Evolutionary conservation across 192 early-diverging fungal species (phyloP).

Genomic region (Coemansia brasiliensis): DNA sequence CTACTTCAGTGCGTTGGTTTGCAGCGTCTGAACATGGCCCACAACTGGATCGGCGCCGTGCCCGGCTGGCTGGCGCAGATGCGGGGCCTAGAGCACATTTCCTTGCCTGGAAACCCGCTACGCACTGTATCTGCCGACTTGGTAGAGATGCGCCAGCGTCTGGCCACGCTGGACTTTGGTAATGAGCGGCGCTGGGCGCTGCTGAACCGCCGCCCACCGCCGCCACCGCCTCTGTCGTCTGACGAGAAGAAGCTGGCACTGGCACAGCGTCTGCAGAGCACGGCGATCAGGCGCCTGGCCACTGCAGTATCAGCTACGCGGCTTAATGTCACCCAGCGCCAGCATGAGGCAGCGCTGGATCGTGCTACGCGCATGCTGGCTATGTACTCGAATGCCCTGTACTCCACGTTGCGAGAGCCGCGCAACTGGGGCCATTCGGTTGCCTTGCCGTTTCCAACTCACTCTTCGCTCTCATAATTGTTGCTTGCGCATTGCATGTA

Average conservation of each 20-base stretch:
- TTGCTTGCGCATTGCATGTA: neutral
- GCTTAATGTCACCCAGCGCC: constrained; percentile 39
- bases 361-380: constrained; percentile 35
- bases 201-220: constrained; percentile 21
- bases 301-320: constrained; percentile 32
- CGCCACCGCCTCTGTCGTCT: constrained; percentile 13
- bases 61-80: constrained; percentile 41
- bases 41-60: constrained; percentile 50
- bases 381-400: constrained; percentile 32
- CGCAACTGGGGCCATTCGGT: constrained; percentile 52
- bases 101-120: constrained; percentile 39
- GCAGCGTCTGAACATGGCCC: constrained; percentile 47
- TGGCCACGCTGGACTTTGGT: constrained; percentile 39
- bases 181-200: constrained; percentile 25
- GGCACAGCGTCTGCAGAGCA: constrained; percentile 26
- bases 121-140: constrained; percentile 40
- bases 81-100: constrained; percentile 34
- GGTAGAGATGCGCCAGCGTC: constrained; percentile 50
- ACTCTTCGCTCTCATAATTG: neutral
- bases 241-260: constrained; percentile 22
- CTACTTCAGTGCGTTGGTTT: constrained; percentile 26
- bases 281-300: constrained; percentile 36
- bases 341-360: constrained; percentile 45
- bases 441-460: constrained; percentile 11
- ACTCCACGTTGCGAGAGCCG: constrained; percentile 39